These are phyloP conservation scores for Fusarium gaditjirri DNA, from an alignment of 2,329 filamentous ascomycete species.

Conservation along the genomic window DNA sequence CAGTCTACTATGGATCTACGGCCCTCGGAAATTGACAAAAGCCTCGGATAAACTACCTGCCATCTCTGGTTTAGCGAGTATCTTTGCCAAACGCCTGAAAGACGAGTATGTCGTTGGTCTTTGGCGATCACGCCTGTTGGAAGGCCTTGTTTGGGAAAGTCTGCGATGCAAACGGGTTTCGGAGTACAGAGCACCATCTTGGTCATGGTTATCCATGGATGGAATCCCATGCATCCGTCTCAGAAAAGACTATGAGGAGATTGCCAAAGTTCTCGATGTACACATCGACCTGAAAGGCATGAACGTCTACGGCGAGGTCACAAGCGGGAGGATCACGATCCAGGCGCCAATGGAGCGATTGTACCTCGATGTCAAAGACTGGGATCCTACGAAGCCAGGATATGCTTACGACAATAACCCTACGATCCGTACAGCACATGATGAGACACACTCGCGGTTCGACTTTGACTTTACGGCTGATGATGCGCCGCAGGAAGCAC, in stretches of 20 bases:
- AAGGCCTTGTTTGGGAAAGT: not conserved
- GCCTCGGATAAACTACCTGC: constrained; percentile 10
- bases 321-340: fast-evolving
- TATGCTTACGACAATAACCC: fast-evolving
- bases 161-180: fast-evolving
- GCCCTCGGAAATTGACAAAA: not conserved
- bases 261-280: not conserved
- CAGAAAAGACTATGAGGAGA: fast-evolving
- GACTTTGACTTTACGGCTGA: not conserved
- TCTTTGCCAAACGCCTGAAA: not conserved
- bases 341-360: not conserved
- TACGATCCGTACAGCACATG: not conserved
- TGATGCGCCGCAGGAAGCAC: not conserved
- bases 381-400: not conserved
- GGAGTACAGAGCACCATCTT: not conserved
- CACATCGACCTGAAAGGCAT: not conserved
- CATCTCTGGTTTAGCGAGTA: not conserved
- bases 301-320: not conserved
- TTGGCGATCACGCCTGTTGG: not conserved
- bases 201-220: constrained; percentile 1
- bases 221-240: not conserved
- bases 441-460: not conserved
- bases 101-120: not conserved
- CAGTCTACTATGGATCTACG: not conserved
- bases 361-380: not conserved